Base-by-base conservation (phyloP, 2,329 filamentous ascomycete genomes). In the Tympanopsis confertula region DNA sequence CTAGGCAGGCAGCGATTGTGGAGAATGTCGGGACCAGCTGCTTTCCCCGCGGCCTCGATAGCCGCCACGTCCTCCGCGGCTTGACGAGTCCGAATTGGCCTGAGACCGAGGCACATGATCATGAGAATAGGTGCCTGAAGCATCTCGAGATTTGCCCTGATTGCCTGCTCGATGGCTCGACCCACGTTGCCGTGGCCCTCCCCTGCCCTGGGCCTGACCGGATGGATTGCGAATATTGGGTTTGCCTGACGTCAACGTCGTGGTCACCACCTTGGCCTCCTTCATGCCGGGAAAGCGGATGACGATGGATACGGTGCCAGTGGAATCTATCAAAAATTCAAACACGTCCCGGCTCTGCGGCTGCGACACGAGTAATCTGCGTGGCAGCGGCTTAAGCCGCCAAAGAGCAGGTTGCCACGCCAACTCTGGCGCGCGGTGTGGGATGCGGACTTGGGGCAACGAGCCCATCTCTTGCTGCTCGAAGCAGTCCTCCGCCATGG, bases 391-490 rank as follows among this genome's bases (percentile, higher is more conserved):
- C 50, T 75, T 78, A 24, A 63, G 60, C 36, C 69, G 68, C 29
- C 68, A 61, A 12, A 64, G 53, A 5, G 71, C 73, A 13, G 76
- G 70, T 39, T 69, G 65, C 78, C 79, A 85, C 13, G 76, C 71
- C 24, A 70, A 68, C 24, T 74, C 68, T 1, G 80, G 78, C 3
- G 69, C 68, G 40, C 68, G 69, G 35, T 68, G 65, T 5, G 82
- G 82, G n/a, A 87, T 60, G 39, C 71, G 72, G 18, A 87, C 74
- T 17, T 72, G 68, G 1, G 82, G 82, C n/a, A 86, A 59, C 5
- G 82, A 87, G 3, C 82, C 82, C 64, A 83, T 83, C 54, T 87
- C 82, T 49, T 84, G 81, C 50, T 86, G 80, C 51, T 86, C 83
- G 45, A 88, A 88, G 45, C 84, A 86, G 43, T 84, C 79, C 44